Percentiles rank a stretch among this genome's conserved stretches.
These are phyloP conservation scores for Penicillium cosmopolitanum DNA, from an alignment of 495 filamentous ascomycete genomes.

Conservation along the genomic window DNA sequence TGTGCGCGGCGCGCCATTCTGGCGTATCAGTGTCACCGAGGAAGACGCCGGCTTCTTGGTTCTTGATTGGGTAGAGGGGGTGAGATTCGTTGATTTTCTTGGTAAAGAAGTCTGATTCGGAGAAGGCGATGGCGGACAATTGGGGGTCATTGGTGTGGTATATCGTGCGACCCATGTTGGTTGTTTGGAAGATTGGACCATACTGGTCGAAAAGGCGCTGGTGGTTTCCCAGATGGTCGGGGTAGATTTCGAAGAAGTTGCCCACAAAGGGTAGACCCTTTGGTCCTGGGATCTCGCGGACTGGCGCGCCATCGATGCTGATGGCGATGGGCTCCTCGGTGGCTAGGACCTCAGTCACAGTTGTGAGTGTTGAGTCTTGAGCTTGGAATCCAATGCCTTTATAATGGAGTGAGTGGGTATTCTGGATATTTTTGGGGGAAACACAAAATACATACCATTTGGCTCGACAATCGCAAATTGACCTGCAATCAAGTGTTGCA, in stretches of 20 bases:
- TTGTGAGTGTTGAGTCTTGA: conserved; percentile 26
- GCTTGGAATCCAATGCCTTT: conserved; percentile 44
- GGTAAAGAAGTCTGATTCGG: conserved; percentile 52
- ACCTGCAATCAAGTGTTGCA: conserved; percentile 45
- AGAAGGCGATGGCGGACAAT: conserved; percentile 41
- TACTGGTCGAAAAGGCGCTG: conserved; percentile 56
- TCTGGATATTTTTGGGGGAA: neutral
- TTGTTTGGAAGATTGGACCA: conserved; percentile 57
- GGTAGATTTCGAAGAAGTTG: conserved; percentile 57
- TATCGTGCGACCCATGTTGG: conserved; percentile 50
- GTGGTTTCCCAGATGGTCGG: conserved; percentile 62
- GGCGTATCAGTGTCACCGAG: conserved; percentile 52
- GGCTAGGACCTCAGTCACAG: conserved; percentile 33
- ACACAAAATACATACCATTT: conserved; percentile 15
- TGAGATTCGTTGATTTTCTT: conserved; percentile 55
- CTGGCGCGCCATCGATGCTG: conserved; percentile 40
- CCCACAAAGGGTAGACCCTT: conserved; percentile 52
- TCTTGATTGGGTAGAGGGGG: conserved; percentile 49
- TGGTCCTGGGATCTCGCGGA: conserved; percentile 49
- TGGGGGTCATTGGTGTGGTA: conserved; percentile 55
- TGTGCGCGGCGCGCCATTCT: conserved; percentile 51
- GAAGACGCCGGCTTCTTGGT: conserved; percentile 51
- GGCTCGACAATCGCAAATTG: conserved; percentile 48
- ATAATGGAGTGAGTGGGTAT: neutral
- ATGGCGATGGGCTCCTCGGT: conserved; percentile 34